phyloP scores from a whole-genome alignment of 192 early-diverging fungal genomes.

The Gaertneriomyces semiglobifer region DNA sequence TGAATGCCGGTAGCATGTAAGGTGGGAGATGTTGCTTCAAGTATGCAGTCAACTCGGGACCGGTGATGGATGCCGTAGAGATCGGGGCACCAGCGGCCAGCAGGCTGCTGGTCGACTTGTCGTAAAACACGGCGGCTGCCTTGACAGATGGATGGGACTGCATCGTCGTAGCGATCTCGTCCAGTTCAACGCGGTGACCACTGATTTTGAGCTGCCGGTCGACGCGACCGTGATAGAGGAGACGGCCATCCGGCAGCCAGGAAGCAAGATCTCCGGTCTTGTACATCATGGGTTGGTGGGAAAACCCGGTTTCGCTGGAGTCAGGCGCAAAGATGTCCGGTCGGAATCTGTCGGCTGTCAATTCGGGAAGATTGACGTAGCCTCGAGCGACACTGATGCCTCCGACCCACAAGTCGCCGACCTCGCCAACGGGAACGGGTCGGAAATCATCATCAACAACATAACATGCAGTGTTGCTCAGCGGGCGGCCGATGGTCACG shows the following conservation, averaged over 20 bases:
- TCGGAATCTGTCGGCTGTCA: conserved; percentile 31
- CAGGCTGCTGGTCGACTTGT: background rate
- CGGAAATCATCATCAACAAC: conserved; percentile 26
- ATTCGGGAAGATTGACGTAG: conserved; percentile 41
- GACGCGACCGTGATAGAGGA: conserved; percentile 24
- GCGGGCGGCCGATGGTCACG: no score
- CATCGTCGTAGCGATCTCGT: conserved; percentile 26
- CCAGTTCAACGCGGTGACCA: conserved; percentile 42
- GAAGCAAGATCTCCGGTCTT: conserved; percentile 9
- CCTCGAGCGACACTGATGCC: conserved; percentile 40
- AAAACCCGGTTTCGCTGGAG: conserved; percentile 25
- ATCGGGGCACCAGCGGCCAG: no score
- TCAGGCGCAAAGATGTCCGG: conserved; percentile 11
- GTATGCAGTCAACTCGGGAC: no score
- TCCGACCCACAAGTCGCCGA: conserved; percentile 38
- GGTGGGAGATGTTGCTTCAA: conserved; percentile 15
- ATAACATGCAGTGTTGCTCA: conserved; percentile 1
- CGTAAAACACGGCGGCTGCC: conserved; percentile 32
- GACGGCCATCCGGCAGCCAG: conserved; percentile 21
- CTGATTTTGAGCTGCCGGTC: conserved; percentile 47
- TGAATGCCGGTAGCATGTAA: conserved; percentile 35
- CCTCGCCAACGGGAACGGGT: conserved; percentile 37
- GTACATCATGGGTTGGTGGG: conserved; percentile 21
- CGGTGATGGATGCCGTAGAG: no score
- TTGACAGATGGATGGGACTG: no score